phyloP scores from a whole-genome alignment of 768 basidiomycete genomes.

The Saitozyma podzolica region DNA sequence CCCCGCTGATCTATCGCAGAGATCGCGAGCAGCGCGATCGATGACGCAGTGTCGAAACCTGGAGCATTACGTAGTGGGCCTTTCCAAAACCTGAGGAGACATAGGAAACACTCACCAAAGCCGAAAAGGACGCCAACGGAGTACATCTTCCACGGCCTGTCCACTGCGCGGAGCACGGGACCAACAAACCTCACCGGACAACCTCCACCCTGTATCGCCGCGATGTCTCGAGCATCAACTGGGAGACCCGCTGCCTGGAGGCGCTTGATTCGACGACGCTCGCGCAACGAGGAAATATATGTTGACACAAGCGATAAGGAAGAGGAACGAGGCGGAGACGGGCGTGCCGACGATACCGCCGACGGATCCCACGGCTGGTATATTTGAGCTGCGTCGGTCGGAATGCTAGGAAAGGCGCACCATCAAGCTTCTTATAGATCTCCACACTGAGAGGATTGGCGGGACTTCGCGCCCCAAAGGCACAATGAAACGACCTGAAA shows the following conservation, averaged over 20 bases:
- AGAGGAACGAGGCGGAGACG: conserved; percentile 53
- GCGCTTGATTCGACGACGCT: conserved; percentile 20
- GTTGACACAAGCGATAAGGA: conserved; percentile 52
- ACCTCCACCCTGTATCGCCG: conserved; percentile 46
- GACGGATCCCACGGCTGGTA: conserved; percentile 44
- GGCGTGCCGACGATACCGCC: conserved; percentile 52
- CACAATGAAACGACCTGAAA: conserved; percentile 20
- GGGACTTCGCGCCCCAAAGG: conserved; percentile 37
- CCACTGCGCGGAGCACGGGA: conserved; percentile 75
- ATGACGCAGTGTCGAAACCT: conserved; percentile 91
- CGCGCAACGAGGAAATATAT: conserved; percentile 47
- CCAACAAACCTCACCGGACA: conserved; percentile 76
- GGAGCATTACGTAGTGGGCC: background rate
- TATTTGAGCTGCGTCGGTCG: conserved; percentile 9
- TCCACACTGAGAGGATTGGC: conserved; percentile 25
- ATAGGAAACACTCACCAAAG: conserved; percentile 58
- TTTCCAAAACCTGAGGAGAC: too few relatives aligned
- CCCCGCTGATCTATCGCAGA: conserved; percentile 73
- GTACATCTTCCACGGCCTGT: conserved; percentile 96
- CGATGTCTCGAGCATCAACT: conserved; percentile 55
- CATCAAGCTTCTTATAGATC: conserved; percentile 42
- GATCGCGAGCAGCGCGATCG: conserved; percentile 82
- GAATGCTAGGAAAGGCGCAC: conserved; percentile 10
- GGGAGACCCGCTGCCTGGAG: conserved; percentile 17
- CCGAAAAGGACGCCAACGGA: conserved; percentile 86